Evolutionary conservation across 2,329 filamentous ascomycete genomes (phyloP), one percentile per base, ranked within the genome.

Genomic region (Huntiella moniliformis): DNA sequence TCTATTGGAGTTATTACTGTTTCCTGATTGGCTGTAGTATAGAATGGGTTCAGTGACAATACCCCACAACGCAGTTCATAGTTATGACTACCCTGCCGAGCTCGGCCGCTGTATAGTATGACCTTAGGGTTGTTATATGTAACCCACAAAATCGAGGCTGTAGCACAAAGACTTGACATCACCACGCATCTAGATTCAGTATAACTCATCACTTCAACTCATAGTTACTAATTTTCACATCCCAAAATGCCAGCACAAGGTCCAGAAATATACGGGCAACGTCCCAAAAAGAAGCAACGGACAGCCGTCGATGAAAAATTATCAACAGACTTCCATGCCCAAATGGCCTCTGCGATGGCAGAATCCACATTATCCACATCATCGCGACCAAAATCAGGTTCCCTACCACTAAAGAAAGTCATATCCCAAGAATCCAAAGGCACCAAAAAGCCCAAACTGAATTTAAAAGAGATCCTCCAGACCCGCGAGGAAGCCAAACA

Each of bases 241-340:
- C 22, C 3, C 13, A 44, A 15, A 47, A 77, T 75, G 73, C 65
- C 73, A 10, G 65, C 73, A 10, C 71, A 75, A 60, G 77, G 85
- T 53, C 69, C 73, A 6, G 64, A 77, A 51, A 73, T 95, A 11
- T 95, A 95, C 61, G 85, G 85, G 56, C 72, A 79, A 44, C 73
- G 74, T 46, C 74, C 76, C 34, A 66, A 73, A 8, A 88, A 86
- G 60, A 77, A 77, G 54, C 69, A 73, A 53, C 72, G 72, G 56
- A 78, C 76, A 56, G 76, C 81, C 55, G 73, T 83, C 48, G 74
- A 76, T 13, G 13, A n/a, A 42, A 74, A 86, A 13, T 79, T 76
- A 13, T 77, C 74, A 38, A 74, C 94, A 46, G 77, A 85, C 57
- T 96, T 98, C 65, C 77, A 82, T n/a, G 83, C 84, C 8, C 82